Conservation (phyloP, 2,329 filamentous ascomycete genomes). For the Colletotrichum shisoi region DNA sequence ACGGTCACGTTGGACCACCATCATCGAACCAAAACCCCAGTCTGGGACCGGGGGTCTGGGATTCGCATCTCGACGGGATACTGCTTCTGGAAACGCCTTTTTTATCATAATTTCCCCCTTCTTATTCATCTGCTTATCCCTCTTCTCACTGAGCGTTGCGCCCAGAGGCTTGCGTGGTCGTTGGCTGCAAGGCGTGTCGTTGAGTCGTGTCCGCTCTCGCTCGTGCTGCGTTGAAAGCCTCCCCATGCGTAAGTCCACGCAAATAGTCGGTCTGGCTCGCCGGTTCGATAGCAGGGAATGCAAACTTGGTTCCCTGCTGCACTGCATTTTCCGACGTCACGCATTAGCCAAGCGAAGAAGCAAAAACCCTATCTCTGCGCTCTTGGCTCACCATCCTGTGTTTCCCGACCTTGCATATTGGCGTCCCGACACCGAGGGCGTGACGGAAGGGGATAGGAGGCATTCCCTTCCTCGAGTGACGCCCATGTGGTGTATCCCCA, state of each 20-base stretch:
- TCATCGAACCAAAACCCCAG: constrained; percentile 9
- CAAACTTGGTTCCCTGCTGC: constrained; percentile 20
- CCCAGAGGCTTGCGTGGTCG: constrained; percentile 3
- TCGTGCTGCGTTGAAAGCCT: constrained; percentile 22
- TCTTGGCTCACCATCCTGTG: neutral
- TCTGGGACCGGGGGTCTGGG: constrained; percentile 26
- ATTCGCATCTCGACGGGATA: constrained; percentile 11
- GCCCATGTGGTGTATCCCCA: constrained; percentile 37
- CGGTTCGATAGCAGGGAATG: constrained; percentile 21
- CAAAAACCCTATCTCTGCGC: constrained; percentile 8
- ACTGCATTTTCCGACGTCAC: constrained; percentile 14
- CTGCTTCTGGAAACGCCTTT: neutral
- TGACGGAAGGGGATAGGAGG: constrained; percentile 2
- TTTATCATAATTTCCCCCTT: neutral
- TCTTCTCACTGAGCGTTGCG: neutral
- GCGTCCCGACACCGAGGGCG: constrained; percentile 3
- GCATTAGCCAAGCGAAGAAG: constrained; percentile 25
- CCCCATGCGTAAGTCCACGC: constrained; percentile 24
- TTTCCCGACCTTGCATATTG: constrained; percentile 17
- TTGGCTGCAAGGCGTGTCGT: constrained; percentile 16
- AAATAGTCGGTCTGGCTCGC: constrained; percentile 32
- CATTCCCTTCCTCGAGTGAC: constrained; percentile 19
- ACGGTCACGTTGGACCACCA: constrained; percentile 26
- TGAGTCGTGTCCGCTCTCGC: constrained; percentile 20
- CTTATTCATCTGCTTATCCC: constrained; percentile 1